Conservation (phyloP, 2,329 filamentous ascomycete species). For the Exophiala alcalophila region DNA sequence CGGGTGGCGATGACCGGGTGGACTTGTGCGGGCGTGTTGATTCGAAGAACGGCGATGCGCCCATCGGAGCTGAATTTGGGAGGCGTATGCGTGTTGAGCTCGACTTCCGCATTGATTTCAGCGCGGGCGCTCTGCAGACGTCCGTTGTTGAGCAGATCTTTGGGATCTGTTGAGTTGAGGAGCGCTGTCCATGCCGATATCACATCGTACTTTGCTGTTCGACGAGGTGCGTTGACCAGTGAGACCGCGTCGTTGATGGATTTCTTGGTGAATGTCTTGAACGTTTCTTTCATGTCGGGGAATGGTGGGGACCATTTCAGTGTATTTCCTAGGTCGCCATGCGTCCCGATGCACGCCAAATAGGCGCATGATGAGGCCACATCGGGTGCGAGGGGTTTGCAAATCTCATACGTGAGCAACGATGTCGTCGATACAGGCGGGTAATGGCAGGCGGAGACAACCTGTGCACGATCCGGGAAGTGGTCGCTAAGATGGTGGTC, state of each 20-base stretch:
- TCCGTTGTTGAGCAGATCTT: slow-evolving; percentile 49
- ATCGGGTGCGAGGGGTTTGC: slow-evolving; percentile 53
- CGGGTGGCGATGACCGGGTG: slow-evolving; percentile 66
- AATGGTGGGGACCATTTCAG: slow-evolving; percentile 66
- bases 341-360: slow-evolving; percentile 63
- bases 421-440: slow-evolving; percentile 65
- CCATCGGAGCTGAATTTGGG: slow-evolving; percentile 64
- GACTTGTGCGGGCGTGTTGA: slow-evolving; percentile 59
- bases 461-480: slow-evolving; percentile 55
- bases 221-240: slow-evolving; percentile 62
- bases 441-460: slow-evolving; percentile 61
- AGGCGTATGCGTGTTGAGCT: slow-evolving; percentile 59
- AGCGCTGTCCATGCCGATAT: slow-evolving; percentile 60
- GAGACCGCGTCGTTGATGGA: slow-evolving; percentile 61
- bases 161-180: slow-evolving; percentile 49
- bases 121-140: slow-evolving; percentile 53
- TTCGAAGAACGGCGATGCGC: slow-evolving; percentile 61
- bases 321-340: slow-evolving; percentile 63
- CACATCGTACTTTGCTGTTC: slow-evolving; percentile 61
- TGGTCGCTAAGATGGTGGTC: slow-evolving; percentile 64
- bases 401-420: slow-evolving; percentile 63
- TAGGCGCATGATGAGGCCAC: slow-evolving; percentile 55
- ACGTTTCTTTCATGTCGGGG: slow-evolving; percentile 60
- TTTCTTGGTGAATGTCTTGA: slow-evolving; percentile 62
- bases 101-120: slow-evolving; percentile 61